These are phyloP conservation scores for Aureobasidium sp. DNA, from an alignment of 2,329 filamentous ascomycete species.

Conservation along the genomic window DNA sequence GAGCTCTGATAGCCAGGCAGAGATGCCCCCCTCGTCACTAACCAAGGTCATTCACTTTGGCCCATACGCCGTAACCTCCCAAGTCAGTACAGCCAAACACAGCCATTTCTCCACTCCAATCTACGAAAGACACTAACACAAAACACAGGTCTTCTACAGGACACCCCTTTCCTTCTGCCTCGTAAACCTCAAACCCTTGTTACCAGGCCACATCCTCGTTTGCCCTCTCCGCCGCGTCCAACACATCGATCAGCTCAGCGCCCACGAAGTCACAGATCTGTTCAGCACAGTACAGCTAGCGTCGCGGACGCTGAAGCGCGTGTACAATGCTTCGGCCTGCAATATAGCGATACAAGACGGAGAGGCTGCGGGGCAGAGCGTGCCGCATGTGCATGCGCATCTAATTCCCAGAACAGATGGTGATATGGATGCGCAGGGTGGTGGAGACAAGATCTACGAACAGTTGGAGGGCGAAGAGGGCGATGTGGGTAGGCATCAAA, in stretches of 20 bases:
- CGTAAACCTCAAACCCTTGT: conserved; percentile 90
- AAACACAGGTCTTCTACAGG: conserved; percentile 70
- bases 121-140: not conserved
- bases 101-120: conserved; percentile 18
- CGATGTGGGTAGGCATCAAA: conserved; percentile 66
- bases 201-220: conserved; percentile 88
- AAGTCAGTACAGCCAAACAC: conserved; percentile 42
- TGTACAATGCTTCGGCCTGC: conserved; percentile 64
- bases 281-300: conserved; percentile 82
- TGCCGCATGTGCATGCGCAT: conserved; percentile 89
- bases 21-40: conserved; percentile 16
- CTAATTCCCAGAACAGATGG: conserved; percentile 66
- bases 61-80: conserved; percentile 66
- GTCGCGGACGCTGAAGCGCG: conserved; percentile 62
- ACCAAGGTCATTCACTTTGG: conserved; percentile 58
- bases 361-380: conserved; percentile 81
- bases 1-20: conserved; percentile 8
- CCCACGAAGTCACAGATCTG: conserved; percentile 71
- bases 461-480: conserved; percentile 79
- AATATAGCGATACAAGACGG: conserved; percentile 97
- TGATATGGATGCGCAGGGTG: conserved; percentile 51
- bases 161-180: conserved; percentile 77
- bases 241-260: conserved; percentile 67
- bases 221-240: conserved; percentile 62
- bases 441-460: conserved; percentile 71